These are phyloP conservation scores for Mycena rosella DNA, from an alignment of 768 basidiomycete genomes.

Conservation along the genomic window DNA sequence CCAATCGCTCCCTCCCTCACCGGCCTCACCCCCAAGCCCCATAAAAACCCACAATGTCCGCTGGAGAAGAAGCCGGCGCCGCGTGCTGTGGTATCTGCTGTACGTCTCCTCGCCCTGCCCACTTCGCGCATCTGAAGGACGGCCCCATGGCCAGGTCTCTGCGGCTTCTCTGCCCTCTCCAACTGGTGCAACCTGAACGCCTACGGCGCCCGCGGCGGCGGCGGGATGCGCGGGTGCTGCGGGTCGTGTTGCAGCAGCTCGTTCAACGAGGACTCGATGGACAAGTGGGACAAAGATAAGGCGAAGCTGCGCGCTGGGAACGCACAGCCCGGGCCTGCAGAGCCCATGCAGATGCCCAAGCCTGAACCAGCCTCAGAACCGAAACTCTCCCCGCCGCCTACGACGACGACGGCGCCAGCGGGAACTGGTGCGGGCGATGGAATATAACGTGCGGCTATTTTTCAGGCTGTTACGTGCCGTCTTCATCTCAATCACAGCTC, in stretches of 20 bases:
- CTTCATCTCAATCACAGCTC: too few species aligned
- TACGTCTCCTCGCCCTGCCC: constrained; percentile 30
- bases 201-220: constrained; percentile 50
- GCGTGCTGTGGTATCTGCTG: constrained; percentile 46
- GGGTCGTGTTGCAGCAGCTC: constrained; percentile 57
- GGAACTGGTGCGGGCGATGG: background rate
- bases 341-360: constrained; percentile 44
- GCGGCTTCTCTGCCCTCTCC: constrained; percentile 22
- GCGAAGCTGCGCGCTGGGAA: constrained; percentile 30
- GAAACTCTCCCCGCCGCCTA: background rate
- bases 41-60: constrained; percentile 7
- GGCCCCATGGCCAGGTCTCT: constrained; percentile 15
- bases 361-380: background rate
- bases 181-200: constrained; percentile 46
- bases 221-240: constrained; percentile 58
- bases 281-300: constrained; percentile 53
- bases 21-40: too few species aligned
- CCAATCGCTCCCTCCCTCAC: too few species aligned
- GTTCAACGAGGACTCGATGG: constrained; percentile 62
- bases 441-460: constrained; percentile 8
- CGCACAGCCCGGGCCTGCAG: constrained; percentile 41
- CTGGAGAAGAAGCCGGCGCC: constrained; percentile 29
- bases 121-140: constrained; percentile 29
- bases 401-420: background rate
- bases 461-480: too few species aligned